phyloP scores from a whole-genome alignment of 129 eudicot species.

The Chrysanthemum lavandulifolium region DNA sequence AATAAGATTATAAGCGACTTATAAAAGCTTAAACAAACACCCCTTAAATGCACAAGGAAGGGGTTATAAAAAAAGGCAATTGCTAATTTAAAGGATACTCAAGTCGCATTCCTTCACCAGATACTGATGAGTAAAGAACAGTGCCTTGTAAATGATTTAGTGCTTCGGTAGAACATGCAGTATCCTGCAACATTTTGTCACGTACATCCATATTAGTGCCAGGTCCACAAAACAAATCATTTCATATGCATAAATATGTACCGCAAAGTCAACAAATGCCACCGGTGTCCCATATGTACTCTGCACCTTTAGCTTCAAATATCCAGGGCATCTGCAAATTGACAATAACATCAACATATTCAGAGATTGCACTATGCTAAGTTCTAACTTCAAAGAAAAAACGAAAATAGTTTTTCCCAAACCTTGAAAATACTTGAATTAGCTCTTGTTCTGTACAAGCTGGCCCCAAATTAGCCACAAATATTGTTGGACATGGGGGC shows the following conservation, averaged over 20 bases:
- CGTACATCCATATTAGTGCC: neutral
- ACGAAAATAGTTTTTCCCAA: neutral
- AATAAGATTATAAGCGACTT: too few species aligned
- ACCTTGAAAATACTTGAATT: constrained; percentile 89
- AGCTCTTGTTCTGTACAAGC: constrained; percentile 81
- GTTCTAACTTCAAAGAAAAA: neutral
- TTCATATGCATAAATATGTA: constrained; percentile 17
- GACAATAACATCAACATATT: neutral
- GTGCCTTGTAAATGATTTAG: constrained; percentile 78
- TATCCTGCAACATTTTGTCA: constrained; percentile 57
- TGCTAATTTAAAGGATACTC: constrained; percentile 79
- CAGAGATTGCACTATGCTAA: neutral
- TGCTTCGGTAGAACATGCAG: constrained; percentile 83
- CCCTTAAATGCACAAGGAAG: neutral
- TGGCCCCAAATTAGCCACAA: constrained; percentile 92
- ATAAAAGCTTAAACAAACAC: too few species aligned
- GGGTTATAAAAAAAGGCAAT: neutral
- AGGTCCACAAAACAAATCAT: neutral
- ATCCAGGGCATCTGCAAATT: constrained; percentile 73
- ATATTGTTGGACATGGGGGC: constrained; percentile 87
- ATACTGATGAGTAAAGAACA: constrained; percentile 59
- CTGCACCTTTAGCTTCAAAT: constrained; percentile 86
- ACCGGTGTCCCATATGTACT: constrained; percentile 91
- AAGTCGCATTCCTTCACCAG: constrained; percentile 88
- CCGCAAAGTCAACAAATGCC: constrained; percentile 97